These are phyloP conservation scores for Diaporthe citri DNA, from an alignment of 2,329 filamentous ascomycete genomes.

Conservation along the genomic window DNA sequence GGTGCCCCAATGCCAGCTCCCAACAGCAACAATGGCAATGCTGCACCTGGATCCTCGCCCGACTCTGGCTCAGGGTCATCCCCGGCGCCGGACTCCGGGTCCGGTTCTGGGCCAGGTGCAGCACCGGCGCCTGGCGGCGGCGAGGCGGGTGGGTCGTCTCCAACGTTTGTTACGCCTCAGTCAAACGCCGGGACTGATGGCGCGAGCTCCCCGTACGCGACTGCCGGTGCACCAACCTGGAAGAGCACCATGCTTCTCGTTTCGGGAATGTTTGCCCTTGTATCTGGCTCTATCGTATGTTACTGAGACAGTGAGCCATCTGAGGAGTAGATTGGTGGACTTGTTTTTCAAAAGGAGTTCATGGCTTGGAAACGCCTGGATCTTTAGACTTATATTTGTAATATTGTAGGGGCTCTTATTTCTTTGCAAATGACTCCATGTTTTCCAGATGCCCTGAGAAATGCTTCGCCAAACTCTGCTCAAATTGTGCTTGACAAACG, in stretches of 20 bases:
- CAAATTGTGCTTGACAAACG: background rate
- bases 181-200: slow-evolving; percentile 11
- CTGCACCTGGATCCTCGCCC: background rate
- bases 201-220: slow-evolving; percentile 1
- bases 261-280: background rate
- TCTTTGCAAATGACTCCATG: background rate
- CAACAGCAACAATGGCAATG: background rate
- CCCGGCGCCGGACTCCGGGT: background rate
- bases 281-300: background rate
- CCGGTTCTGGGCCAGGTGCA: background rate
- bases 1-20: background rate
- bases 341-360: background rate
- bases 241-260: slow-evolving; percentile 20
- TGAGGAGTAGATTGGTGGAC: background rate
- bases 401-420: background rate
- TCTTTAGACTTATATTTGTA: background rate
- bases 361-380: background rate
- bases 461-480: too few species aligned
- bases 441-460: background rate
- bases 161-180: background rate
- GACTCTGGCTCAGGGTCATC: background rate
- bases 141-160: background rate
- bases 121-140: background rate
- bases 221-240: slow-evolving; percentile 23
- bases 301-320: background rate